phyloP scores from a whole-genome alignment of 2,329 filamentous ascomycete species.

The Biscogniauxia mediterranea region DNA sequence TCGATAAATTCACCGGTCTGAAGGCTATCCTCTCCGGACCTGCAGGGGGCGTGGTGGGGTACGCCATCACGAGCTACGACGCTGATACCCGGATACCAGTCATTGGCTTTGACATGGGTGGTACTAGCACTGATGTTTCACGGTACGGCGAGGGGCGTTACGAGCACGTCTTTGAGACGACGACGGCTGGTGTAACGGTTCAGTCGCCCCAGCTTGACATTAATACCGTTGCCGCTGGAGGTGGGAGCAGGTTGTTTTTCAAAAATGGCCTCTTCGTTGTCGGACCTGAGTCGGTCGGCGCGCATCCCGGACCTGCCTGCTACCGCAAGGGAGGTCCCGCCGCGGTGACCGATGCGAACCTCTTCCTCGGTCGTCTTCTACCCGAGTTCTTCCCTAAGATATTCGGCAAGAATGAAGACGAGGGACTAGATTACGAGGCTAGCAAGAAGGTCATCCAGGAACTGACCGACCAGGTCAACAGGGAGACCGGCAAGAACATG shows the following conservation, averaged over 20 bases:
- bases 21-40: constrained; percentile 85
- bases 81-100: constrained; percentile 77
- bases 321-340: constrained; percentile 87
- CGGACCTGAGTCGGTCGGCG: constrained; percentile 83
- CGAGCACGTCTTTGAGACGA: constrained; percentile 93
- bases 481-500: constrained; percentile 70
- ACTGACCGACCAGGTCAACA: constrained; percentile 74
- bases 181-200: constrained; percentile 89
- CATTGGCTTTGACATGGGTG: constrained; percentile 91
- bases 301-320: constrained; percentile 86
- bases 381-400: constrained; percentile 95
- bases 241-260: constrained; percentile 82
- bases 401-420: constrained; percentile 84
- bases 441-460: constrained; percentile 75
- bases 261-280: constrained; percentile 87
- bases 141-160: constrained; percentile 82
- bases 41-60: constrained; percentile 90
- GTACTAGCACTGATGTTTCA: constrained; percentile 88
- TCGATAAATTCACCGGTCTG: constrained; percentile 79
- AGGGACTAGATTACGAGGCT: constrained; percentile 72
- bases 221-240: constrained; percentile 90
- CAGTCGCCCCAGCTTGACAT: constrained; percentile 91
- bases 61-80: constrained; percentile 89
- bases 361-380: constrained; percentile 78
- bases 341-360: constrained; percentile 90